Evolutionary conservation across 805 yeast species (phyloP), one percentile per base, ranked within the genome.

Genomic region (Wickerhamiella lipophila): DNA sequence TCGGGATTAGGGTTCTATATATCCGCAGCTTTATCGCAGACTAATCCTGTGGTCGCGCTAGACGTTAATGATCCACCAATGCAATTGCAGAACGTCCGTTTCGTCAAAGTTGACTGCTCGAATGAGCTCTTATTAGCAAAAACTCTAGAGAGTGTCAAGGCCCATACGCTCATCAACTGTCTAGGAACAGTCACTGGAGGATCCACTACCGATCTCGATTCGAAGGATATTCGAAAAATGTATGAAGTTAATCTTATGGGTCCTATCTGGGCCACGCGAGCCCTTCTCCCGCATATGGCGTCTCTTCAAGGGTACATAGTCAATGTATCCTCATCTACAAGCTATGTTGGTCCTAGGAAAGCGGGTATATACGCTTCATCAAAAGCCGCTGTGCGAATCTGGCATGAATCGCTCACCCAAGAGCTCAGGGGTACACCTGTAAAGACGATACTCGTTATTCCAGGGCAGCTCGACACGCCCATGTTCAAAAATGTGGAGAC

Each of bases 121-220:
- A 53, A 52, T 27, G 30, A 25, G 5, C 23, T 26, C 72, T 42
- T 79, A 76, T 58, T 84, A 13, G 13, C 18, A 9, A 3, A n/a
- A 23, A 13, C 36, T 85, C 56, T 70, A 83, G 53, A 70, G 76
- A 94, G 94, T 0, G 73, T 84, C 49, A 76, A 79, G 52, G 71
- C 87, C 40, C 88, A 84, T 61, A 69, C 86, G 27, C 69, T 87
- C 54, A 73, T 88, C 55, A 86, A 87, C 68, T 87, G 88, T 62
- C 96, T 96, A 2, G 96, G 96, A 42, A 83, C 85, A 46, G 71
- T 86, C 58, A 76, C 86, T 59, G 95, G 84, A 61, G 70, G 86
- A 15, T 72, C 78, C 2, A 8, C 25, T 7, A 41, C 3, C 29
- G 34, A 39, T 3, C 29, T 34, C 34, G 3, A 15, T 15, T 9